Base-by-base conservation (phyloP, 768 basidiomycete species). In the Kwoniella dendrophila region DNA sequence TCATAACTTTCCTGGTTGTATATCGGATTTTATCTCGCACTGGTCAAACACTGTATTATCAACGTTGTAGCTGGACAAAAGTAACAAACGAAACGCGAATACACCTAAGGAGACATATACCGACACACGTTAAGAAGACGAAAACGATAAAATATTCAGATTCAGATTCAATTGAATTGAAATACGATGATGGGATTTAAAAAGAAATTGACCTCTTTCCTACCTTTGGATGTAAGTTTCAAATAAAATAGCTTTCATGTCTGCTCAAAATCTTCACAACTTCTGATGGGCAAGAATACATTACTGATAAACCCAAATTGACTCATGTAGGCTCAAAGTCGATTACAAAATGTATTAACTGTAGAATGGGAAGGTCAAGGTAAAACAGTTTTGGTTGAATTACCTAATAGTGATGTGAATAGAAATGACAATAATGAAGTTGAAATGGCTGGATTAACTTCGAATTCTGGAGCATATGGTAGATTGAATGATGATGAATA, bases 371-470 rank as follows among this genome's bases (percentile, higher is more conserved):
- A 59, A 33, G 68, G 65, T 1, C 52, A 56, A 33, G 62, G 67
- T 54, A 75, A 75, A 65, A 75, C 74, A 33, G 72, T 75, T 4
- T 55, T 75, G 8, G 68, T 75, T 6, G 66, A 75, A 30, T 59
- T 75, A 20, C 72, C 74, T 4, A n/a, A n/a, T n/a, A n/a, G n/a
- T n/a, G 52, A 50, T 20, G 29, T 30, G 3, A 26, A n/a, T 2
- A 34, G 53, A 29, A 24, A 43, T 12, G 30, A 44, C n/a, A 27
- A 41, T 8, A 63, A 52, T 36, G 72, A 74, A n/a, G 55, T 74
- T 22, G 72, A 74, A 59, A 69, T 74, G 68, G 32, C 32, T 16
- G 69, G 69, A n/a, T 61, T 73, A 57, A 45, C 38, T 14, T 63
- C 65, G 4, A 52, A 26, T 29, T 56, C 63, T 5, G 60, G 44